Conservation (phyloP, 352 stramenopile species). For the Globisporangium perplexum region DNA sequence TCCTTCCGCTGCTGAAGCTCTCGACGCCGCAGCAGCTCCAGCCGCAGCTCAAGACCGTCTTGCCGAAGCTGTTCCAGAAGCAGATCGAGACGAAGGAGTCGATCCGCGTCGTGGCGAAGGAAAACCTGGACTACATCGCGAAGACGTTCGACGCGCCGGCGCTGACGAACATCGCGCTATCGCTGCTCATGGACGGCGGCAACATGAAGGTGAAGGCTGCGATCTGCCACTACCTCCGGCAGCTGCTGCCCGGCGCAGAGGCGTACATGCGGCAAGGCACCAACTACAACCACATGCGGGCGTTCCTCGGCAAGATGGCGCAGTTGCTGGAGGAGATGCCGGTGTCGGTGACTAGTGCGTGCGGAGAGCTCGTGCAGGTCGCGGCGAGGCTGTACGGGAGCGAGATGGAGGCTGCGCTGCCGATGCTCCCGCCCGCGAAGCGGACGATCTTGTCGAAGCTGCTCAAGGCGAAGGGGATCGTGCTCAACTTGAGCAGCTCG, state of each 20-base stretch:
- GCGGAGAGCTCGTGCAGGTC: slow-evolving; percentile 50
- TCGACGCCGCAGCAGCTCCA: slow-evolving; percentile 30
- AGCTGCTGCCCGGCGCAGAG: slow-evolving; percentile 40
- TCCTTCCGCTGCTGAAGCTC: slow-evolving; percentile 49
- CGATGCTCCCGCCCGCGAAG: slow-evolving; percentile 53
- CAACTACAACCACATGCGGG: slow-evolving; percentile 38
- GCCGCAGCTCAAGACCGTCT: slow-evolving; percentile 45
- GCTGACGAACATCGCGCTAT: slow-evolving; percentile 41
- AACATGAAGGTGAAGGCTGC: slow-evolving; percentile 78
- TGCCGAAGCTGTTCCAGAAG: slow-evolving; percentile 71
- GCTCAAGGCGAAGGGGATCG: slow-evolving; percentile 52
- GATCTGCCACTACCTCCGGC: slow-evolving; percentile 61
- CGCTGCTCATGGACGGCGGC: slow-evolving; percentile 59
- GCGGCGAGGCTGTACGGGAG: slow-evolving; percentile 34
- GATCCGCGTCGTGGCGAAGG: slow-evolving; percentile 35
- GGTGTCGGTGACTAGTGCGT: slow-evolving; percentile 48
- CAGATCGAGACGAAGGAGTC: slow-evolving; percentile 73
- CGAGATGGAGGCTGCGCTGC: slow-evolving; percentile 51
- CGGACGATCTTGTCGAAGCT: slow-evolving; percentile 42
- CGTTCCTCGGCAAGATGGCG: slow-evolving; percentile 62
- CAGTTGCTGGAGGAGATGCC: slow-evolving; percentile 65
- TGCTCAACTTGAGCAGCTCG: slow-evolving; percentile 23
- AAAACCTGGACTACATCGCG: slow-evolving; percentile 58
- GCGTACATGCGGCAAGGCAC: slow-evolving; percentile 55
- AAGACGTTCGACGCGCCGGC: slow-evolving; percentile 39